A percentile compares a stretch with the other conserved stretches of the same genome.
Evolutionary conservation across 2,329 filamentous ascomycete genomes (phyloP).

Genomic region (Pyrenophora teres): DNA sequence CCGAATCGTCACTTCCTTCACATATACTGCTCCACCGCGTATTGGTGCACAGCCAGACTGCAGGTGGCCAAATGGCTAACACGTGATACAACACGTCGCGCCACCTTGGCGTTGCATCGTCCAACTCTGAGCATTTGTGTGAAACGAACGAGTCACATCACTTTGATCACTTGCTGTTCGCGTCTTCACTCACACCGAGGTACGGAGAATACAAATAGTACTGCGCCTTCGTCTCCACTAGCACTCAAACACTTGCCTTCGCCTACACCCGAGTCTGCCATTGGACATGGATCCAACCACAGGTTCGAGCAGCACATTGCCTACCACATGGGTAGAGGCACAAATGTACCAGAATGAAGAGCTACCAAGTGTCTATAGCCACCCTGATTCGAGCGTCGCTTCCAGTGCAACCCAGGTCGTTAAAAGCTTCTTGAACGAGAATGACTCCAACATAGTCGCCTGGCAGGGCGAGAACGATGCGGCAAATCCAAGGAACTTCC

Average conservation of each 20-base stretch:
- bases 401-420: too few relatives aligned
- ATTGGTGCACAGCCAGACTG: not conserved
- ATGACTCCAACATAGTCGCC: conserved; percentile 12
- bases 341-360: not conserved
- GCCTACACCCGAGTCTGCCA: not conserved
- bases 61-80: too few relatives aligned
- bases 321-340: not conserved
- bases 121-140: too few relatives aligned
- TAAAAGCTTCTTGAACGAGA: not conserved
- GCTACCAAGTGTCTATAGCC: not conserved
- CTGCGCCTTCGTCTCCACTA: too few relatives aligned
- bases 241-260: not conserved
- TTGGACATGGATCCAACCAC: not conserved
- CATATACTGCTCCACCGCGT: not conserved
- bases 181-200: too few relatives aligned
- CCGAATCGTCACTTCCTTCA: not conserved
- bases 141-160: too few relatives aligned
- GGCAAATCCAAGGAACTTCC: conserved; percentile 40
- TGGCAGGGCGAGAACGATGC: conserved; percentile 26
- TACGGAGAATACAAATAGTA: too few relatives aligned
- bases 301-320: not conserved
- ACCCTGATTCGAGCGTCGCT: not conserved
- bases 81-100: not conserved
- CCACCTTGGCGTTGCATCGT: not conserved
- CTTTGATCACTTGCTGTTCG: too few relatives aligned